These are phyloP conservation scores for Pseudomassariella vexata DNA, from an alignment of 2,329 filamentous ascomycete genomes.

Conservation along the genomic window DNA sequence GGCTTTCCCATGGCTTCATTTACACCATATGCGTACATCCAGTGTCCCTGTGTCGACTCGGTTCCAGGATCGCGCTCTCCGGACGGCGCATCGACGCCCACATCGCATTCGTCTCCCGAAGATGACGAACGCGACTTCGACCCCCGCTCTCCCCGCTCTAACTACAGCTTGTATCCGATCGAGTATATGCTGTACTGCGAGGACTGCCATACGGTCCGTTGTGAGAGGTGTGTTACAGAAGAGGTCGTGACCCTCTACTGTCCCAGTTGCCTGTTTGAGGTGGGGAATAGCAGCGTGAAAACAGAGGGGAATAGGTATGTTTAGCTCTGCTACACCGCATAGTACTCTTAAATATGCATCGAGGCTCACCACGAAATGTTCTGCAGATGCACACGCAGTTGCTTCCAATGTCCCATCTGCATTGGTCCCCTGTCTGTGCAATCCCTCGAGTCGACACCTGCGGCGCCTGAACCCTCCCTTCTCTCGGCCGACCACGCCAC, in stretches of 20 bases:
- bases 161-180: constrained; percentile 87
- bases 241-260: constrained; percentile 96
- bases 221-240: constrained; percentile 83
- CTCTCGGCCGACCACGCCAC: constrained; percentile 36
- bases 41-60: constrained; percentile 50
- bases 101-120: constrained; percentile 15
- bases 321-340: neutral
- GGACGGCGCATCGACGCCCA: constrained; percentile 23
- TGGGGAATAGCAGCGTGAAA: constrained; percentile 86
- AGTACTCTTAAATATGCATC: constrained; percentile 2
- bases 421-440: constrained; percentile 73
- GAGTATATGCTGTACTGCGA: constrained; percentile 95
- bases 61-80: constrained; percentile 15
- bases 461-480: constrained; percentile 35
- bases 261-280: constrained; percentile 91
- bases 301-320: constrained; percentile 85
- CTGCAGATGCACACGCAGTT: constrained; percentile 80
- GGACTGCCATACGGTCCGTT: constrained; percentile 94
- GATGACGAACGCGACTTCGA: constrained; percentile 75
- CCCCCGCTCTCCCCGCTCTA: constrained; percentile 75
- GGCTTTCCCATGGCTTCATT: constrained; percentile 31
- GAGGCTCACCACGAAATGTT: no score
- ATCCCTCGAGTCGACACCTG: constrained; percentile 52
- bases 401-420: constrained; percentile 91
- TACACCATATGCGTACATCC: constrained; percentile 60